Base-by-base conservation (phyloP, 2,329 filamentous ascomycete species). In the Nothopassalora personata region DNA sequence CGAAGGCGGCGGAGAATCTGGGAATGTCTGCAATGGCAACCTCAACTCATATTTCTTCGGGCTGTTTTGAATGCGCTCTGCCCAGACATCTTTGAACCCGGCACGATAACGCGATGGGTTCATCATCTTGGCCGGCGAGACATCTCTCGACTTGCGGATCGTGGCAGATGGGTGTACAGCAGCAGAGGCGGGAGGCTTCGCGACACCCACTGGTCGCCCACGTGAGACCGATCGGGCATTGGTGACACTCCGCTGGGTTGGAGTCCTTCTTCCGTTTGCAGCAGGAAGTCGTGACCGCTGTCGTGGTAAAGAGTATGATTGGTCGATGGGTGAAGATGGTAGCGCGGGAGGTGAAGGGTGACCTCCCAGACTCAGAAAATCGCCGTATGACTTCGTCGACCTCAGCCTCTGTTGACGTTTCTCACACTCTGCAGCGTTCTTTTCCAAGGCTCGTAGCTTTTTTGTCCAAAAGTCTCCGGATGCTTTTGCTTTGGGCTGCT, bases 381-480 rank as follows among this genome's bases (percentile, higher is more conserved):
- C 71, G n/a, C 69, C 68, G 56, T 73, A 68, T 39, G 68, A 71
- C 43, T 69, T 67, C 11, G 68, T 64, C 15, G 68, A 62, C 30
- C 69, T 62, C 47, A 72, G 58, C 18, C 54, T 66, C 30, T 67
- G 74, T 68, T 79, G 68, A 74, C 75, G 72, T 73, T 77, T 70
- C 70, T 72, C 71, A 15, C 72, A 69, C 59, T 74, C 73, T 64
- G 75, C 73, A 68, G 77, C 74, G 69, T 80, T 80, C 70, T 81
- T 77, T 70, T 80, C 75, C 67, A 81, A 68, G 67, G 76, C 76
- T 71, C 77, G 79, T 61, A 80, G 70, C 67, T 80, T 81, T 71
- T 80, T 78, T 64, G 77, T 77, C 81, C 82, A 84, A 70, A 80
- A 76, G 68, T 79, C 77, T 58, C 77, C 73, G 61, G 76, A 73